Conservation (phyloP, 1,284 basidiomycete genomes). For the Cutaneotrichosporon sp. region DNA sequence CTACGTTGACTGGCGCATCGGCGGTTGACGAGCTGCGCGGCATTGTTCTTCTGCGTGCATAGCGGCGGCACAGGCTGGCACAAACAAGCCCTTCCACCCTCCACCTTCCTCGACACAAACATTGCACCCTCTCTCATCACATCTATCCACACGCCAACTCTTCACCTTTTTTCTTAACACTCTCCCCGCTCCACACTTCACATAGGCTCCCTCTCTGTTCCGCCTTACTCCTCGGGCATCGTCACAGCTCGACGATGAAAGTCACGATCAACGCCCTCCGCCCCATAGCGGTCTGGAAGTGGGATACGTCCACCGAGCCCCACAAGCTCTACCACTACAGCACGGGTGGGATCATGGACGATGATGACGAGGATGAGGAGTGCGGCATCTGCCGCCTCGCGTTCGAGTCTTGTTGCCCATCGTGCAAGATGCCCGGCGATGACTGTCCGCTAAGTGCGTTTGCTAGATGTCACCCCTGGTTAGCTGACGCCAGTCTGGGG, state of each 20-base stretch:
- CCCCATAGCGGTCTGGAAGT: conserved; percentile 53
- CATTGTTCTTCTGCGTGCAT: too few species aligned
- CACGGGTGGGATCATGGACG: conserved; percentile 59
- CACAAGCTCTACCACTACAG: conserved; percentile 41
- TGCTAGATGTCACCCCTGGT: background rate
- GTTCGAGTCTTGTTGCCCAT: conserved; percentile 87
- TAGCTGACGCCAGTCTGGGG: conserved; percentile 68
- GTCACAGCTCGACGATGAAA: conserved; percentile 37
- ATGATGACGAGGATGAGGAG: conserved; percentile 76
- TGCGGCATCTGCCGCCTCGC: conserved; percentile 91
- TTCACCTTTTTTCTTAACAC: background rate
- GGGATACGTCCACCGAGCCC: conserved; percentile 46
- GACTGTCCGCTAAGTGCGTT: conserved; percentile 87
- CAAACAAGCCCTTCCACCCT: too few species aligned
- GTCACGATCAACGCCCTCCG: conserved; percentile 46
- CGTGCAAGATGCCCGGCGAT: conserved; percentile 92
- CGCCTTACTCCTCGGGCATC: background rate
- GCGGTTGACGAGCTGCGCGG: too few species aligned
- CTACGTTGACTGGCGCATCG: too few species aligned
- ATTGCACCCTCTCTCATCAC: background rate
- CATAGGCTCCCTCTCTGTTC: background rate
- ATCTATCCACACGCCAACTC: background rate
- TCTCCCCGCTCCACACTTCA: background rate
- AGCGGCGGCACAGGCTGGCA: too few species aligned
- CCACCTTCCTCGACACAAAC: too few species aligned